Evolutionary conservation across 768 basidiomycete species (phyloP).

Genomic region (Tremella fuciformis): DNA sequence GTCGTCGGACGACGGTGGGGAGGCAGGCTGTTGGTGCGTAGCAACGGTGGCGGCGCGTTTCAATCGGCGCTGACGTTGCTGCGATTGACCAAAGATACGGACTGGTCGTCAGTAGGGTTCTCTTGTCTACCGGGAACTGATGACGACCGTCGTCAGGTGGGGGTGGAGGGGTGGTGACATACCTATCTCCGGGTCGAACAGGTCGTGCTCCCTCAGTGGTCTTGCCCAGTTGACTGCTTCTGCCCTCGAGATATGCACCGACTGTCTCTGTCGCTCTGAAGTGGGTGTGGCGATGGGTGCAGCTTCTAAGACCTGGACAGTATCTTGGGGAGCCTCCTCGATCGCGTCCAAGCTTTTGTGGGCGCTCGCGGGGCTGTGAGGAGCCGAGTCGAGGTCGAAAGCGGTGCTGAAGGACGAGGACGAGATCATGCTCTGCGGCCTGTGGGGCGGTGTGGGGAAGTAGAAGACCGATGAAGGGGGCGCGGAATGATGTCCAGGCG

Average conservation of each 20-base stretch:
- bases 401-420: no score
- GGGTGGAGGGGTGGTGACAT: not conserved
- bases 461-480: no score
- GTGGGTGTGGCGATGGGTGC: not conserved
- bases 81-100: constrained; percentile 33
- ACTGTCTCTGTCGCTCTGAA: constrained; percentile 4
- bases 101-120: constrained; percentile 16
- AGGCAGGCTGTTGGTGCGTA: constrained; percentile 10
- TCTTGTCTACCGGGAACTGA: not conserved
- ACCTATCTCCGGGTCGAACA: not conserved
- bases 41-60: constrained; percentile 18
- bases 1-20: constrained; percentile 31
- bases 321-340: no score
- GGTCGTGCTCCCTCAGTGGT: constrained; percentile 16
- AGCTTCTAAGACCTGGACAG: not conserved
- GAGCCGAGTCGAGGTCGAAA: no score
- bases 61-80: constrained; percentile 27
- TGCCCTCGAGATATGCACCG: constrained; percentile 4
- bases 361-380: no score
- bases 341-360: no score
- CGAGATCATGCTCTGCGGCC: no score
- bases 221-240: constrained; percentile 27
- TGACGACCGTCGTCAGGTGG: not conserved
- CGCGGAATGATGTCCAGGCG: no score
- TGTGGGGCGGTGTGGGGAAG: no score